phyloP scores from a whole-genome alignment of 2,329 filamentous ascomycete species.

The Kalmusia sp. region DNA sequence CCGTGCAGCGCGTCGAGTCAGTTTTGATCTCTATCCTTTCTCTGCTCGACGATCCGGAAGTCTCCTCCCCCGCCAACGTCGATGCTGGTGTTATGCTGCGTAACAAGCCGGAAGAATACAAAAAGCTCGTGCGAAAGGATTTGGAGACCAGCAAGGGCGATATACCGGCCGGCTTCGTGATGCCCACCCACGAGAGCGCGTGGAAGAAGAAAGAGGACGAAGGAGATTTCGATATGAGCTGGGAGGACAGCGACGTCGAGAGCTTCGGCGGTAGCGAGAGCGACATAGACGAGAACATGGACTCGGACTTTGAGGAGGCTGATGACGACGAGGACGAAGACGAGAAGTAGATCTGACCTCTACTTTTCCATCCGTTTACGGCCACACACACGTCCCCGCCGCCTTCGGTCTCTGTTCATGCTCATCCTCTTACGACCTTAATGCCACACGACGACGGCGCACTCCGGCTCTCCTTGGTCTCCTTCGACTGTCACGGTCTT shows the following conservation, averaged over 20 bases:
- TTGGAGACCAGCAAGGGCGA: constrained; percentile 78
- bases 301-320: constrained; percentile 62
- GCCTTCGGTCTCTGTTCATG: no score
- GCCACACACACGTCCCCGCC: no score
- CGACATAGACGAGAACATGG: constrained; percentile 65
- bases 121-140: constrained; percentile 70
- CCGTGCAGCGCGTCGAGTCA: constrained; percentile 91
- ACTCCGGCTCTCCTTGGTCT: background rate
- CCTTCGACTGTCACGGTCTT: background rate
- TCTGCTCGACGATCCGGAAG: constrained; percentile 91
- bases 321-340: constrained; percentile 35
- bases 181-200: constrained; percentile 76
- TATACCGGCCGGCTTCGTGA: constrained; percentile 78
- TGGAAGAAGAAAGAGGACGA: constrained; percentile 69
- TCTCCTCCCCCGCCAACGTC: constrained; percentile 92
- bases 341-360: constrained; percentile 26
- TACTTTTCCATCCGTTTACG: no score
- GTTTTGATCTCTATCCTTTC: constrained; percentile 92
- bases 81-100: constrained; percentile 88
- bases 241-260: constrained; percentile 59
- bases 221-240: constrained; percentile 63
- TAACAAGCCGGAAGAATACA: constrained; percentile 74
- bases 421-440: background rate
- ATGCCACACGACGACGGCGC: background rate
- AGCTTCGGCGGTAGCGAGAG: constrained; percentile 76